phyloP scores from a whole-genome alignment of 495 filamentous ascomycete species.

The Penicillium simplicissimum region DNA sequence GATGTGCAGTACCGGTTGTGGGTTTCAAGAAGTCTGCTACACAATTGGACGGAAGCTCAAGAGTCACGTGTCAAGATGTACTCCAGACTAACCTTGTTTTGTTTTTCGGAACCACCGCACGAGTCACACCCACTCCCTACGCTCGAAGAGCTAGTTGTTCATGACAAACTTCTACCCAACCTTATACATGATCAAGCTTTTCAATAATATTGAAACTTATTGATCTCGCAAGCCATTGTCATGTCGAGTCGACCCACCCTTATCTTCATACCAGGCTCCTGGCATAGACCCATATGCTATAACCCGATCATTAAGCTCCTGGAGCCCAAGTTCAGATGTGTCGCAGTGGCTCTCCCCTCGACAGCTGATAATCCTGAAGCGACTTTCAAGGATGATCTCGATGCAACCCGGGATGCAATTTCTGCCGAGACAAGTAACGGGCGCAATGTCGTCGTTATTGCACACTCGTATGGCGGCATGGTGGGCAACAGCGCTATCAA shows the following conservation, averaged over 20 bases:
- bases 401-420: conserved; percentile 38
- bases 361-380: conserved; percentile 38
- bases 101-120: neutral
- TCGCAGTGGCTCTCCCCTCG: conserved; percentile 37
- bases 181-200: neutral
- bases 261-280: conserved; percentile 51
- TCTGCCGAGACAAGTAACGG: conserved; percentile 34
- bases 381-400: conserved; percentile 39
- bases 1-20: no score
- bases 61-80: no score
- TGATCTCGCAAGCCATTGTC: neutral
- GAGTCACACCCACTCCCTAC: neutral
- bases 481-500: conserved; percentile 50
- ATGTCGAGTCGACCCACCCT: conserved; percentile 35
- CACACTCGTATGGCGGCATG: conserved; percentile 55
- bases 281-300: conserved; percentile 47
- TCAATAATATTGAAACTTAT: neutral
- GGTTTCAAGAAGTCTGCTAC: no score
- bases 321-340: conserved; percentile 26
- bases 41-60: no score
- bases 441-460: conserved; percentile 47
- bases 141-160: neutral
- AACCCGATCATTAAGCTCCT: conserved; percentile 40
- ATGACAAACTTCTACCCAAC: neutral
- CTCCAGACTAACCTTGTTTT: no score